These are phyloP conservation scores for Blastomyces silverae DNA, from an alignment of 2,329 filamentous ascomycete species.

Conservation along the genomic window DNA sequence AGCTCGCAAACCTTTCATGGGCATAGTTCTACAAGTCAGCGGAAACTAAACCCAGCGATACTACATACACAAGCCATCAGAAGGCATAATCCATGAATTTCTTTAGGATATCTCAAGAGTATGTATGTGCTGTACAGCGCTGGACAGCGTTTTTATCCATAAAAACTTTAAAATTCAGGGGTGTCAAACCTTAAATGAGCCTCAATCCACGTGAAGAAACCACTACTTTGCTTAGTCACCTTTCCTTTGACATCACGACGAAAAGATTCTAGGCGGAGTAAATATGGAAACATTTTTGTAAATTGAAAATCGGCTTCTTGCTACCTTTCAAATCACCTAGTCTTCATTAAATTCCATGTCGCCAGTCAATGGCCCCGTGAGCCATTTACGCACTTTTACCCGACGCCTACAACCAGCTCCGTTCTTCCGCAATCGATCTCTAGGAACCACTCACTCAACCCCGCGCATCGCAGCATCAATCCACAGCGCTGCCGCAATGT, in stretches of 20 bases:
- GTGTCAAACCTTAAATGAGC: neutral
- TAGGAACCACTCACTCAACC: no score
- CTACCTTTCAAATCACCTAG: neutral
- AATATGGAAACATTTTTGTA: neutral
- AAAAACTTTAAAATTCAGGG: neutral
- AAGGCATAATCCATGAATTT: neutral
- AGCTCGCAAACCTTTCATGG: neutral
- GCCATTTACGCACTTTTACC: neutral
- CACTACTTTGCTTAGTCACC: neutral
- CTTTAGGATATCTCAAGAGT: neutral
- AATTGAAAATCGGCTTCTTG: neutral
- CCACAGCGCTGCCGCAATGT: neutral
- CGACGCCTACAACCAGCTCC: neutral
- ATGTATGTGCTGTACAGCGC: neutral
- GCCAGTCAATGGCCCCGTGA: neutral
- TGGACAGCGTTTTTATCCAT: neutral
- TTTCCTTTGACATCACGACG: neutral
- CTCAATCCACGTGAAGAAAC: no score
- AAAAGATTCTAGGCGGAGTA: neutral
- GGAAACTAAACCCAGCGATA: neutral
- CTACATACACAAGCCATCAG: neutral
- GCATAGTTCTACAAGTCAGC: neutral
- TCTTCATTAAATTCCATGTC: conserved; percentile 6
- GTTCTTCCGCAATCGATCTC: neutral
- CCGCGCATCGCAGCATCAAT: neutral